These are phyloP conservation scores for Corchorus olitorius DNA, from an alignment of 345 rosid genomes.

Conservation along the genomic window DNA sequence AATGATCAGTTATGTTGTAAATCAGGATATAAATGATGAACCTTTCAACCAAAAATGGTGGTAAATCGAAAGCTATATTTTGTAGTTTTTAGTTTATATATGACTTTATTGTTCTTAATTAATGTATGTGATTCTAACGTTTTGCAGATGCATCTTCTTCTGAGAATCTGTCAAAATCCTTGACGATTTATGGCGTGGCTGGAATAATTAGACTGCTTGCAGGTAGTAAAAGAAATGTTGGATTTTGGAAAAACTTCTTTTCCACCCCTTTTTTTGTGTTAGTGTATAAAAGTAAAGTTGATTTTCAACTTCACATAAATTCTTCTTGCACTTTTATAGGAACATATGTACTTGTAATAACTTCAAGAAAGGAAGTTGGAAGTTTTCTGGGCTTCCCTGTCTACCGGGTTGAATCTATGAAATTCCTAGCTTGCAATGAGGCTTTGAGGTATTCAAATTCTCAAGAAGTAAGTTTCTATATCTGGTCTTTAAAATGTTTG, in stretches of 20 bases:
- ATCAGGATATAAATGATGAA: neutral
- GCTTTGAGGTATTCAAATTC: constrained; percentile 60
- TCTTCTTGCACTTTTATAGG: constrained; percentile 42
- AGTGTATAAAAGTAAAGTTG: constrained; percentile 5
- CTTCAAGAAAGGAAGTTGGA: constrained; percentile 73
- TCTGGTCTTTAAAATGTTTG: constrained; percentile 1
- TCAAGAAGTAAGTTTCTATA: constrained; percentile 64
- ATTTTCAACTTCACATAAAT: neutral
- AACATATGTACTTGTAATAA: constrained; percentile 71
- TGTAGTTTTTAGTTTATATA: neutral
- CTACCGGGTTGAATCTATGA: constrained; percentile 68
- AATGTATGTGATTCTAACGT: neutral
- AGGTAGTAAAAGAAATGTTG: constrained; percentile 43
- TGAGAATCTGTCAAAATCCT: constrained; percentile 47
- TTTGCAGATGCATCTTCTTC: constrained; percentile 47
- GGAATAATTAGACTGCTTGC: constrained; percentile 87
- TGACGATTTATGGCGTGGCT: constrained; percentile 75
- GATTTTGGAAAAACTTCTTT: neutral
- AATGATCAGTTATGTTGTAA: neutral
- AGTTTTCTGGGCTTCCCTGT: constrained; percentile 75
- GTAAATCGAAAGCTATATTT: neutral
- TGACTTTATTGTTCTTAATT: neutral
- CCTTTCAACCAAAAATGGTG: neutral
- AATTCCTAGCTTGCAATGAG: constrained; percentile 75
- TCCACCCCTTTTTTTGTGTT: neutral